phyloP scores from a whole-genome alignment of 768 basidiomycete species.

The Suillus lakei region DNA sequence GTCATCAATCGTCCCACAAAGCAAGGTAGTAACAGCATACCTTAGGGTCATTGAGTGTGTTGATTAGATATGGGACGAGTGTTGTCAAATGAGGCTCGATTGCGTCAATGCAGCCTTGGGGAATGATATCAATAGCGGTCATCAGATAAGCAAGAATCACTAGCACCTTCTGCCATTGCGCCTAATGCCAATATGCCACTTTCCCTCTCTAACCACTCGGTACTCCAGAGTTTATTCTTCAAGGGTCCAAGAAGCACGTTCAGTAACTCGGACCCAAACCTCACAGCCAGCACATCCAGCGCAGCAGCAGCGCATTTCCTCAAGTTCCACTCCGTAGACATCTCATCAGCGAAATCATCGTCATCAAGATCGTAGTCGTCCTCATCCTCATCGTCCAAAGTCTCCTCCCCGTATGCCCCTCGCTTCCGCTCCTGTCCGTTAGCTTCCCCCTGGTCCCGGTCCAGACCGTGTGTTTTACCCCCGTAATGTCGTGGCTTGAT shows the following conservation, averaged over 20 bases:
- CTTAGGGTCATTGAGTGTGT: slow-evolving; percentile 90
- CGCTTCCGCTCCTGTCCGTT: slow-evolving; percentile 43
- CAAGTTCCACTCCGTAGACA: slow-evolving; percentile 98
- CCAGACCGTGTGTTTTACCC: slow-evolving; percentile 81
- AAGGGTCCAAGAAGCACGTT: slow-evolving; percentile 87
- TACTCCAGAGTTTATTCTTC: slow-evolving; percentile 92
- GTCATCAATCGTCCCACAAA: slow-evolving; percentile 11
- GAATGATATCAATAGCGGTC: slow-evolving; percentile 17
- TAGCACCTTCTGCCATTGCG: slow-evolving; percentile 95
- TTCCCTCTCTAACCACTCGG: slow-evolving; percentile 93
- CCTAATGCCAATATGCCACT: slow-evolving; percentile 95
- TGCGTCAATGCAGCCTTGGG: slow-evolving; percentile 90
- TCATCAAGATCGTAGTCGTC: slow-evolving; percentile 88
- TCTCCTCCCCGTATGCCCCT: slow-evolving; percentile 82
- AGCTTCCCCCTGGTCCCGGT: slow-evolving; percentile 58
- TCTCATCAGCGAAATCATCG: slow-evolving; percentile 89
- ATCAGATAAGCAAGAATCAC: not conserved
- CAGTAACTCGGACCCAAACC: slow-evolving; percentile 88
- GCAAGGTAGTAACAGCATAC: slow-evolving; percentile 44
- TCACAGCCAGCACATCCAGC: slow-evolving; percentile 93
- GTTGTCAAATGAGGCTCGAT: slow-evolving; percentile 95
- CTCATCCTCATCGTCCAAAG: slow-evolving; percentile 83
- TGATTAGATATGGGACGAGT: slow-evolving; percentile 91
- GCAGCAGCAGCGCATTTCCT: slow-evolving; percentile 98
- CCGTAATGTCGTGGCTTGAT: slow-evolving; percentile 97